phyloP scores from a whole-genome alignment of 2,329 filamentous ascomycete genomes.

The Mycosphaerella arachidis region DNA sequence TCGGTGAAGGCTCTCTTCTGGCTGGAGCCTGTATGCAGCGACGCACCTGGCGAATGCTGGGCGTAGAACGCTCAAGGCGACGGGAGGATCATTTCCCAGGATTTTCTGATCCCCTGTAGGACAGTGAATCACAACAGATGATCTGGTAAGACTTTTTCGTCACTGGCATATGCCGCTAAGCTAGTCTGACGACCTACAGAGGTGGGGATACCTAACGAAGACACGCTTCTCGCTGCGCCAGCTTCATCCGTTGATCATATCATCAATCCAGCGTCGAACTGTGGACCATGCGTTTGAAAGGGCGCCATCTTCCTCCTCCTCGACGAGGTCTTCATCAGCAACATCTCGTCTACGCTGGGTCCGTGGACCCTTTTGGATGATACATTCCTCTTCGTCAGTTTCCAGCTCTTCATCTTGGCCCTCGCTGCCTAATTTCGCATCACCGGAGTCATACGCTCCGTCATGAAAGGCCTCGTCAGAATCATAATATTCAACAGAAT shows the following conservation, averaged over 20 bases:
- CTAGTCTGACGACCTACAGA: background rate
- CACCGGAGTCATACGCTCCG: background rate
- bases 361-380: background rate
- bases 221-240: background rate
- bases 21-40: background rate
- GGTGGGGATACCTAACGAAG: background rate
- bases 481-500: background rate
- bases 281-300: background rate
- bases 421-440: background rate
- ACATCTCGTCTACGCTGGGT: background rate
- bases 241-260: background rate
- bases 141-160: background rate
- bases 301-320: background rate
- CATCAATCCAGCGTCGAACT: constrained; percentile 4
- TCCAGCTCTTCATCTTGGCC: background rate
- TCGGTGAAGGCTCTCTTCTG: background rate
- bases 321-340: background rate
- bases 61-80: background rate
- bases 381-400: background rate
- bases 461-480: background rate
- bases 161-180: background rate
- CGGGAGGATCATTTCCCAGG: background rate
- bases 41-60: background rate
- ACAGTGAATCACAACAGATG: background rate
- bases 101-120: background rate